A percentile compares a stretch with the other conserved stretches of the same genome.
These are phyloP conservation scores for Crucihimalaya himalaica DNA, from an alignment of 345 rosid genomes.

Conservation along the genomic window DNA sequence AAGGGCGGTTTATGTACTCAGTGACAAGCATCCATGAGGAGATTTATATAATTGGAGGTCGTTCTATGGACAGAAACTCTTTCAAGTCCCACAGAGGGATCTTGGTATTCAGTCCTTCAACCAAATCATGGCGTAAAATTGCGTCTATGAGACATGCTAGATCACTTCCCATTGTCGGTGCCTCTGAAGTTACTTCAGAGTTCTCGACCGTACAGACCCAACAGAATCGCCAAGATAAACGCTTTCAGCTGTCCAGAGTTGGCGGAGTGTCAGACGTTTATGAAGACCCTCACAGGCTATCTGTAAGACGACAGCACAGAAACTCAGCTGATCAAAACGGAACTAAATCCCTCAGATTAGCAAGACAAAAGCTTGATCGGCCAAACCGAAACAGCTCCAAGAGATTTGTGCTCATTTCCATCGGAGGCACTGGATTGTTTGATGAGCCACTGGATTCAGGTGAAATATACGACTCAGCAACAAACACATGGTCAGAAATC, in stretches of 20 bases:
- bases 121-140: conserved; percentile 78
- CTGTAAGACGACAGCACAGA: conserved; percentile 70
- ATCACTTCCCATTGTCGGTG: conserved; percentile 77
- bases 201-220: conserved; percentile 51
- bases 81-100: conserved; percentile 84
- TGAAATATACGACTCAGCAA: conserved; percentile 78
- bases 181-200: conserved; percentile 66
- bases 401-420: conserved; percentile 72
- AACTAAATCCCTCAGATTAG: conserved; percentile 53
- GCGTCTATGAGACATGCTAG: conserved; percentile 88
- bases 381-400: conserved; percentile 44
- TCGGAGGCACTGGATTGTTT: conserved; percentile 83
- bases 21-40: conserved; percentile 75
- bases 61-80: conserved; percentile 84
- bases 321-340: conserved; percentile 58
- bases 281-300: conserved; percentile 95
- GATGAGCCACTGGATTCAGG: conserved; percentile 95
- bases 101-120: conserved; percentile 71
- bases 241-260: conserved; percentile 59
- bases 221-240: conserved; percentile 73
- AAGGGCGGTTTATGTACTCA: conserved; percentile 87
- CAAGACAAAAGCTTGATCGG: conserved; percentile 60
- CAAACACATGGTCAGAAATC: conserved; percentile 89
- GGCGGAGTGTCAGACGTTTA: conserved; percentile 86
- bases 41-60: conserved; percentile 81